Evolutionary conservation across 306 rosid species (phyloP).

Genomic region (Fagus crenata): DNA sequence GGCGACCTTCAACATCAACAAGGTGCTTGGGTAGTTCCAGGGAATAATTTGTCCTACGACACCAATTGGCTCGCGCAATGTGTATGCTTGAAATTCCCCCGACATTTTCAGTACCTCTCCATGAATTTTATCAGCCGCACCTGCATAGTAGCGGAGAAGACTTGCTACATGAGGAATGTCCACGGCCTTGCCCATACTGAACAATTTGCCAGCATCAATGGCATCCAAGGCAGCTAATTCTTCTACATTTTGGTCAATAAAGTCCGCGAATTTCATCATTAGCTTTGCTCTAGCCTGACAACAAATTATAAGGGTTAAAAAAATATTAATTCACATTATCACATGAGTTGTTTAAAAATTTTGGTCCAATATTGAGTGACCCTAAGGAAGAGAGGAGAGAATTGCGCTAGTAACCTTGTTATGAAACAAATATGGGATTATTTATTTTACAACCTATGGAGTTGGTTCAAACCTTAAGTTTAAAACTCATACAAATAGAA

Average conservation of each 20-base stretch:
- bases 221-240: conserved; percentile 74
- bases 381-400: too few relatives aligned
- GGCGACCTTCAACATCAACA: conserved; percentile 54
- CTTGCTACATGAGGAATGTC: conserved; percentile 57
- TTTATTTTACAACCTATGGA: too few relatives aligned
- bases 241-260: conserved; percentile 57
- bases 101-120: conserved; percentile 66
- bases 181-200: conserved; percentile 26
- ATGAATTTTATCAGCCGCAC: conserved; percentile 88
- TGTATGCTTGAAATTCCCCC: conserved; percentile 52
- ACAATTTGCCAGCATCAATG: conserved; percentile 71
- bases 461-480: too few relatives aligned
- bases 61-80: conserved; percentile 75
- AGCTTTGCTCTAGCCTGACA: conserved; percentile 62
- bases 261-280: conserved; percentile 63
- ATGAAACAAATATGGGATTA: too few relatives aligned
- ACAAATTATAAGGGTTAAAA: neutral
- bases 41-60: conserved; percentile 87
- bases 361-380: too few relatives aligned
- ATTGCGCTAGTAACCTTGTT: too few relatives aligned
- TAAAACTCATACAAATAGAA: too few relatives aligned
- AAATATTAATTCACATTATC: too few relatives aligned
- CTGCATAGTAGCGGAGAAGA: conserved; percentile 69
- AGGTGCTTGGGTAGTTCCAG: conserved; percentile 69
- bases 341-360: too few relatives aligned